Conservation (phyloP, 306 rosid species). For the Vigna angularis region DNA sequence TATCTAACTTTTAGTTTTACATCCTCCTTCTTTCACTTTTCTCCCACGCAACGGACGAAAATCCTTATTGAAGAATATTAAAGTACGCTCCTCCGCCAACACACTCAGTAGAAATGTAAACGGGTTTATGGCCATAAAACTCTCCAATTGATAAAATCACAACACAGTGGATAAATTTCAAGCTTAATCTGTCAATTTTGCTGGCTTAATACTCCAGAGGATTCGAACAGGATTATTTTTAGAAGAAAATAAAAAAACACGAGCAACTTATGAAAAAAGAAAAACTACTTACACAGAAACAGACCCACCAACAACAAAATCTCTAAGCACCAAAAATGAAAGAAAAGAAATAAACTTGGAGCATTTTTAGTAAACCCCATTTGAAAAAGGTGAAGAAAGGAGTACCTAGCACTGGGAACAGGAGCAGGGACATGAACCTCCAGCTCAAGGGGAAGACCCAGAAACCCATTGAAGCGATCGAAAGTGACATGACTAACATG, state of each 20-base stretch:
- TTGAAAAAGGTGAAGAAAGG: constrained; percentile 6
- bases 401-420: constrained; percentile 95
- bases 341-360: background rate
- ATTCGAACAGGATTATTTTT: background rate
- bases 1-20: constrained; percentile 29
- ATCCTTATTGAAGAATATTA: constrained; percentile 6
- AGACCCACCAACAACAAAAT: constrained; percentile 28
- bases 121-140: constrained; percentile 7
- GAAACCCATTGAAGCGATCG: constrained; percentile 91
- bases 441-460: constrained; percentile 91
- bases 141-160: background rate
- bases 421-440: constrained; percentile 85
- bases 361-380: constrained; percentile 40
- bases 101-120: background rate
- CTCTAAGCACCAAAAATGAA: background rate
- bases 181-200: background rate
- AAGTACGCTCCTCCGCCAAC: background rate
- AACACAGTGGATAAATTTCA: background rate
- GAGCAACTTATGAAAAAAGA: no score
- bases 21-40: background rate
- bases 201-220: no score
- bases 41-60: constrained; percentile 4
- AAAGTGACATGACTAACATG: constrained; percentile 93
- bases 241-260: no score
- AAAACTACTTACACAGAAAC: background rate